Conservation (phyloP, 192 early-diverging fungal genomes). For the Coemansia sp. region DNA sequence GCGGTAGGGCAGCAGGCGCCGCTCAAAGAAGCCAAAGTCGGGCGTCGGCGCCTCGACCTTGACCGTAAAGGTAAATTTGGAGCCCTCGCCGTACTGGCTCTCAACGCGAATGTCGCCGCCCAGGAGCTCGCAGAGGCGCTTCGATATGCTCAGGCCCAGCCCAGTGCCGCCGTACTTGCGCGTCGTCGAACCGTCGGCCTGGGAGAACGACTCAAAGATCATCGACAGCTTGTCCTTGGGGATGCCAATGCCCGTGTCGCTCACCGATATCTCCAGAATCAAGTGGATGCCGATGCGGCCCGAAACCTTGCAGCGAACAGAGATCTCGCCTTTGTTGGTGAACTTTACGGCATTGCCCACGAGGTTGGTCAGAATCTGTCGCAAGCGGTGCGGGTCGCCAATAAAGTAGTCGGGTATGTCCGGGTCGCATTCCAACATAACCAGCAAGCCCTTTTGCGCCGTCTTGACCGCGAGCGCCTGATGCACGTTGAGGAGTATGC, state of each 20-base stretch:
- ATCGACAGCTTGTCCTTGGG: slow-evolving; percentile 73
- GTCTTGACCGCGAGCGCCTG: slow-evolving; percentile 75
- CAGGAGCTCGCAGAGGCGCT: slow-evolving; percentile 74
- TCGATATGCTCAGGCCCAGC: slow-evolving; percentile 82
- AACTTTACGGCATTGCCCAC: slow-evolving; percentile 90
- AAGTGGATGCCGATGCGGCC: slow-evolving; percentile 42
- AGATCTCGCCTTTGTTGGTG: slow-evolving; percentile 73
- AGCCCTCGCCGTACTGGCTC: slow-evolving; percentile 71
- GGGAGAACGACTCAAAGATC: slow-evolving; percentile 83
- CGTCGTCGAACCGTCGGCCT: slow-evolving; percentile 81
- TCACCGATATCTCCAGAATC: slow-evolving; percentile 69
- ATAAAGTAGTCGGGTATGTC: slow-evolving; percentile 72
- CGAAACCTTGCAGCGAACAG: slow-evolving; percentile 59
- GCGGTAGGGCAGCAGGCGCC: slow-evolving; percentile 60
- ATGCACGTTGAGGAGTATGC: slow-evolving; percentile 66
- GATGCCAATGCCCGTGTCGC: slow-evolving; percentile 87
- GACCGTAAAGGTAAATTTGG: slow-evolving; percentile 78
- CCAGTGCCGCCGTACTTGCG: slow-evolving; percentile 89
- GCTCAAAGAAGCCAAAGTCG: slow-evolving; percentile 41
- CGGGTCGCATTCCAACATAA: slow-evolving; percentile 70
- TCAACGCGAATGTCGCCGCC: slow-evolving; percentile 82
- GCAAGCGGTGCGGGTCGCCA: slow-evolving; percentile 73
- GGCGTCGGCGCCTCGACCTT: slow-evolving; percentile 52
- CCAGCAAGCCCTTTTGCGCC: slow-evolving; percentile 71
- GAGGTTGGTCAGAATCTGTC: slow-evolving; percentile 83